These are phyloP conservation scores for Aspergillus terreus DNA, from an alignment of 2,329 filamentous ascomycete genomes.

Conservation along the genomic window DNA sequence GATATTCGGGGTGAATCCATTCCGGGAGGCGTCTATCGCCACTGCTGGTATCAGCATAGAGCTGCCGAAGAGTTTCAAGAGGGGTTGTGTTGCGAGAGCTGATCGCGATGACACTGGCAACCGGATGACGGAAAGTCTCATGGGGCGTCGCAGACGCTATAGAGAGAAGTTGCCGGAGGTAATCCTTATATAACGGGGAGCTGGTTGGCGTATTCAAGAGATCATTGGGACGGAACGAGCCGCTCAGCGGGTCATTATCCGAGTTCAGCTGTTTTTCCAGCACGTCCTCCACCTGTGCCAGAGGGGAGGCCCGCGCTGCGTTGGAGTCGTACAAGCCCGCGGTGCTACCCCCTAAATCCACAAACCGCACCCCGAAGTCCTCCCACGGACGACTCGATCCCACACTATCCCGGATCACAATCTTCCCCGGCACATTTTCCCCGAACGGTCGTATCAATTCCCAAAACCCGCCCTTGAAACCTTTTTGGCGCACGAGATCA, in stretches of 20 bases:
- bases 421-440: conserved; percentile 79
- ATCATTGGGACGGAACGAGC: conserved; percentile 27
- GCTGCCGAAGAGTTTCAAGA: conserved; percentile 77
- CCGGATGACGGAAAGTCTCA: conserved; percentile 91
- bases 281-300: conserved; percentile 69
- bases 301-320: conserved; percentile 33
- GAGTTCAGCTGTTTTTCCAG: conserved; percentile 75
- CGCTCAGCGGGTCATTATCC: conserved; percentile 56
- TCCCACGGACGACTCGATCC: conserved; percentile 80
- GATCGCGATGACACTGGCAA: conserved; percentile 90
- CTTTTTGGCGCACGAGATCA: conserved; percentile 74
- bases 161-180: conserved; percentile 77
- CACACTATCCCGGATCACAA: conserved; percentile 85
- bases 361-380: conserved; percentile 86
- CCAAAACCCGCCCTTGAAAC: conserved; percentile 75
- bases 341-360: conserved; percentile 55
- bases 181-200: conserved; percentile 81
- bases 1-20: conserved; percentile 88
- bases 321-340: conserved; percentile 33
- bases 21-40: conserved; percentile 69
- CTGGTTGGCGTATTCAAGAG: conserved; percentile 39
- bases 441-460: conserved; percentile 88
- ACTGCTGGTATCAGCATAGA: conserved; percentile 81
- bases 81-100: conserved; percentile 81
- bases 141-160: conserved; percentile 74